Conservation (phyloP, 169 alveolate genomes). For the Cryptosporidium sp. region DNA sequence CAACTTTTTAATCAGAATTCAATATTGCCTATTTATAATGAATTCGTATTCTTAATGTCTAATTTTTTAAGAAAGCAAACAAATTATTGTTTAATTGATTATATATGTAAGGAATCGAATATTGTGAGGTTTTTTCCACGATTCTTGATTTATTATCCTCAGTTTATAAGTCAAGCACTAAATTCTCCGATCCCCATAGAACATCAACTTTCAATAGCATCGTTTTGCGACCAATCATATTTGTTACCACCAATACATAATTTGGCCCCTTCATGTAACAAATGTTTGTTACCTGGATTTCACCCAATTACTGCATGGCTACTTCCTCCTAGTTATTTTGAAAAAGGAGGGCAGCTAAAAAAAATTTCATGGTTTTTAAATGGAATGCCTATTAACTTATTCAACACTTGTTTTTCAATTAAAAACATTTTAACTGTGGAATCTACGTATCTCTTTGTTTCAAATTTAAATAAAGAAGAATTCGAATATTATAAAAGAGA, state of each 20-base stretch:
- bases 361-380: slow-evolving; percentile 32
- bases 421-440: slow-evolving; percentile 65
- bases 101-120: background rate
- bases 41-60: slow-evolving; percentile 17
- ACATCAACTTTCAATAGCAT: background rate
- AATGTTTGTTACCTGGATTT: slow-evolving; percentile 65
- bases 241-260: background rate
- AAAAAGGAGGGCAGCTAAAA: slow-evolving; percentile 47
- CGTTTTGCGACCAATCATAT: background rate
- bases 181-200: background rate
- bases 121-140: background rate
- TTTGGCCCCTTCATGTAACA: slow-evolving; percentile 41
- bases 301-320: slow-evolving; percentile 69
- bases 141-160: slow-evolving; percentile 2
- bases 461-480: slow-evolving; percentile 25
- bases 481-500: slow-evolving; percentile 43
- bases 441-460: slow-evolving; percentile 41
- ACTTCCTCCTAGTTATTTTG: slow-evolving; percentile 59
- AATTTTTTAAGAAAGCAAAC: slow-evolving; percentile 3
- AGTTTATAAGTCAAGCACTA: background rate
- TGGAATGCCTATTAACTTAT: slow-evolving; percentile 35
- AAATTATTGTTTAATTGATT: background rate
- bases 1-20: background rate
- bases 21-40: slow-evolving; percentile 36
- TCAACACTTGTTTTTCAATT: slow-evolving; percentile 14